These are phyloP conservation scores for Hypoxylon sp. DNA, from an alignment of 2,329 filamentous ascomycete genomes.

Conservation along the genomic window DNA sequence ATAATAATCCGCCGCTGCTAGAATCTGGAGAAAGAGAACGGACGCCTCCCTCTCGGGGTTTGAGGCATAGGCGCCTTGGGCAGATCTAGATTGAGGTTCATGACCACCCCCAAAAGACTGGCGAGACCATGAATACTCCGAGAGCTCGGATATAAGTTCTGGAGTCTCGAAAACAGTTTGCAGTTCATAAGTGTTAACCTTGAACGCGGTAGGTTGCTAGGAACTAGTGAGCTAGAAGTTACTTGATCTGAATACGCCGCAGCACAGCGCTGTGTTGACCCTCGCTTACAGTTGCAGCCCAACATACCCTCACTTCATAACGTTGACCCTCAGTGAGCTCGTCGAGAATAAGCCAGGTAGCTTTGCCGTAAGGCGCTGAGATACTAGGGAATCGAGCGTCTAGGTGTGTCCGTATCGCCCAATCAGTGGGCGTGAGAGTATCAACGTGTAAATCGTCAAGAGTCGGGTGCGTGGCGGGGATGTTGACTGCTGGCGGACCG, in stretches of 20 bases:
- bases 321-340: constrained; percentile 77
- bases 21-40: constrained; percentile 79
- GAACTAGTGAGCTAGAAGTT: constrained; percentile 27
- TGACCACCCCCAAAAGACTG: constrained; percentile 53
- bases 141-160: constrained; percentile 75
- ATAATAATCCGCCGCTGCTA: constrained; percentile 87
- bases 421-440: constrained; percentile 71
- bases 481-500: constrained; percentile 71
- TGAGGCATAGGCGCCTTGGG: constrained; percentile 8
- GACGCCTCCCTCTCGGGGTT: constrained; percentile 59
- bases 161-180: constrained; percentile 73
- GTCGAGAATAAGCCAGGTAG: constrained; percentile 85
- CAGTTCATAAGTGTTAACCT: constrained; percentile 75
- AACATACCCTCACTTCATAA: constrained; percentile 94
- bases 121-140: constrained; percentile 70
- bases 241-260: constrained; percentile 32
- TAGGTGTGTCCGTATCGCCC: constrained; percentile 74
- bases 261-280: neutral
- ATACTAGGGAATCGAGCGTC: constrained; percentile 76
- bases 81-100: constrained; percentile 29
- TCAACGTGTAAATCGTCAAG: constrained; percentile 74
- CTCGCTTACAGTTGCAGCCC: constrained; percentile 86
- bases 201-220: constrained; percentile 89
- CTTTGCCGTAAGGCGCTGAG: constrained; percentile 67
- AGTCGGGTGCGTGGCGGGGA: constrained; percentile 69